A percentile compares a stretch with the other conserved stretches of the same genome.
phyloP scores from a whole-genome alignment of 495 filamentous ascomycete species.

The Hypoxylon crocopeplum region DNA sequence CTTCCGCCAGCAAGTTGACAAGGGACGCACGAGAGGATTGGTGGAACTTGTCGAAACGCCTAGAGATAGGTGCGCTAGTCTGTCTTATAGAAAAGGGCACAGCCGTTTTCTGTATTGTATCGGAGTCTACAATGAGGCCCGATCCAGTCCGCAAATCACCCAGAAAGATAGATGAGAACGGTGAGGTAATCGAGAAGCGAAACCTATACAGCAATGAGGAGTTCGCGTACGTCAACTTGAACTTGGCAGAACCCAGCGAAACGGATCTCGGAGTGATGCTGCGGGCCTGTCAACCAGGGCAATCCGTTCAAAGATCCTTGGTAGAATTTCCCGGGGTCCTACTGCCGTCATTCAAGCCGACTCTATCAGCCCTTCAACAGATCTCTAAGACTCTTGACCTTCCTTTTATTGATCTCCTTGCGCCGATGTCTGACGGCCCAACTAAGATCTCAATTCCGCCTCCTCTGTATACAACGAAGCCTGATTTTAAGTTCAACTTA shows the following conservation, averaged over 20 bases:
- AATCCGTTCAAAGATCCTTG: conserved; percentile 44
- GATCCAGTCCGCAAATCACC: neutral
- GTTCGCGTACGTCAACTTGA: conserved; percentile 19
- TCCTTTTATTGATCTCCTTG: conserved; percentile 66
- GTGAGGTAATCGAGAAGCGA: neutral
- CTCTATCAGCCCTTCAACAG: conserved; percentile 64
- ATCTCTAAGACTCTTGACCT: conserved; percentile 57
- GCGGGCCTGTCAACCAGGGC: conserved; percentile 16
- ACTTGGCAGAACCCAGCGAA: conserved; percentile 21
- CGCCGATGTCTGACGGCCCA: conserved; percentile 40
- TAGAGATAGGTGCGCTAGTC: conserved; percentile 62
- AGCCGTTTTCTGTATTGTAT: conserved; percentile 62
- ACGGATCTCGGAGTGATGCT: conserved; percentile 10
- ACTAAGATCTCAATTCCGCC: conserved; percentile 37
- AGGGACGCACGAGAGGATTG: conserved; percentile 55
- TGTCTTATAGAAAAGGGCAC: conserved; percentile 57
- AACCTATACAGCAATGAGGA: conserved; percentile 8
- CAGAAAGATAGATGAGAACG: neutral
- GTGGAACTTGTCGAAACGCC: conserved; percentile 63
- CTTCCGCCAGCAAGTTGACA: conserved; percentile 5
- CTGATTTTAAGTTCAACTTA: conserved; percentile 61
- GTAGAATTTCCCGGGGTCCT: conserved; percentile 75
- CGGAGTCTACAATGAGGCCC: conserved; percentile 39
- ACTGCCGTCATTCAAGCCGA: conserved; percentile 68
- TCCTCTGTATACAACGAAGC: conserved; percentile 58